Evolutionary conservation across 2,329 filamentous ascomycete species (phyloP).

Genomic region (Trichoderma afroharzianum): DNA sequence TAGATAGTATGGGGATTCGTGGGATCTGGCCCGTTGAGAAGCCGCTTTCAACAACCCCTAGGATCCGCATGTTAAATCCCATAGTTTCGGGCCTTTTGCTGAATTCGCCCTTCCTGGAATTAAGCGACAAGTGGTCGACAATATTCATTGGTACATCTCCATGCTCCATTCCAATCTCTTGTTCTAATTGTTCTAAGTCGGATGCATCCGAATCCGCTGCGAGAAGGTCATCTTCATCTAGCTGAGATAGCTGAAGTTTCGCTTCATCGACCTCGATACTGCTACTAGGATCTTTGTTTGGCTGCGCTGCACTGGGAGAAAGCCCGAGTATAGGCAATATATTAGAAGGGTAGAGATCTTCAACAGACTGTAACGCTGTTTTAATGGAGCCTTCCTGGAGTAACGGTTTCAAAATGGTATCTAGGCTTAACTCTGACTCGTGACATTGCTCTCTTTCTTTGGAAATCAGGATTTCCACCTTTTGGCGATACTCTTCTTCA

Average conservation of each 20-base stretch:
- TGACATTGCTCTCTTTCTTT: conserved; percentile 55
- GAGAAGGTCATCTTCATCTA: conserved; percentile 39
- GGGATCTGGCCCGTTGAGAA: not conserved
- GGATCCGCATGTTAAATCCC: not conserved
- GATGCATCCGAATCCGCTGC: not conserved
- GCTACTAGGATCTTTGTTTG: conserved; percentile 32
- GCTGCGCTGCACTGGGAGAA: conserved; percentile 40
- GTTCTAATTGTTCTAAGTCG: not conserved
- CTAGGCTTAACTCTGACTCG: conserved; percentile 50
- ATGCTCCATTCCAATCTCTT: not conserved
- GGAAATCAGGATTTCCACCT: conserved; percentile 59
- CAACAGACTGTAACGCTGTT: conserved; percentile 77
- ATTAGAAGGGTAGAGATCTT: conserved; percentile 76
- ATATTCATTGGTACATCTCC: not conserved
- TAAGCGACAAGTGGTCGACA: not conserved
- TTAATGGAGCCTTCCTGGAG: conserved; percentile 60
- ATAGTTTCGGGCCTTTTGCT: not conserved
- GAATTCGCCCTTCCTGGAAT: not conserved
- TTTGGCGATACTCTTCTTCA: conserved; percentile 73
- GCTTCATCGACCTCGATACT: conserved; percentile 64
- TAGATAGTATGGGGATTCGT: not conserved
- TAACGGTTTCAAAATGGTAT: conserved; percentile 57
- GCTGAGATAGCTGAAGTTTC: conserved; percentile 49
- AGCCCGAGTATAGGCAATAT: conserved; percentile 48
- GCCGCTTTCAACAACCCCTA: not conserved